A percentile compares a stretch with the other conserved stretches of the same genome.
Evolutionary conservation across 768 basidiomycete genomes (phyloP).

Genomic region (Rossbeevera mucosa): DNA sequence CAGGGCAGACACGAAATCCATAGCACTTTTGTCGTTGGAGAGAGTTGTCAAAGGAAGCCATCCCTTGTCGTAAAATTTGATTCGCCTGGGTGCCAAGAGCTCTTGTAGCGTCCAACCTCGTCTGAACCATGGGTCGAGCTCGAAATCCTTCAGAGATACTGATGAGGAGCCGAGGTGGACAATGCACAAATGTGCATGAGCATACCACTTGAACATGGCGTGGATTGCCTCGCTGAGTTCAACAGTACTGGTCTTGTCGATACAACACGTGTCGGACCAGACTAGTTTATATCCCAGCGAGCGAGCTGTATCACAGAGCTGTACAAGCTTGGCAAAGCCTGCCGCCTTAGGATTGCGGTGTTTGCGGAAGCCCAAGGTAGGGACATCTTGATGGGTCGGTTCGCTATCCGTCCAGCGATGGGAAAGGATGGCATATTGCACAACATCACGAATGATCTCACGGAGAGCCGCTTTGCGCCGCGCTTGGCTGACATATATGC

Average conservation of each 20-base stretch:
- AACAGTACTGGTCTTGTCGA: slow-evolving; percentile 20
- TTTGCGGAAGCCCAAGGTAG: background rate
- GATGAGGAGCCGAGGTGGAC: slow-evolving; percentile 20
- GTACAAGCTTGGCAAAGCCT: slow-evolving; percentile 16
- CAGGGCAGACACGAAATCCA: slow-evolving; percentile 5
- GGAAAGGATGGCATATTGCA: slow-evolving; percentile 24
- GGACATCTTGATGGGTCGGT: slow-evolving; percentile 21
- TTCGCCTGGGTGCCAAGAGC: slow-evolving; percentile 23
- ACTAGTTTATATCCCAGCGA: slow-evolving; percentile 15
- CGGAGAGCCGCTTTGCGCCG: slow-evolving; percentile 10
- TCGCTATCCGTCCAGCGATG: slow-evolving; percentile 23
- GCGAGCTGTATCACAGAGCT: slow-evolving; percentile 21
- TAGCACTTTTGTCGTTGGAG: slow-evolving; percentile 16
- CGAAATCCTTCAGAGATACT: slow-evolving; percentile 11
- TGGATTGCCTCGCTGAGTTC: slow-evolving; percentile 30
- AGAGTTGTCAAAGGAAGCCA: slow-evolving; percentile 18
- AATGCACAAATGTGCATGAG: slow-evolving; percentile 27
- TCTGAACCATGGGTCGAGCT: slow-evolving; percentile 24
- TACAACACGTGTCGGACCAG: slow-evolving; percentile 32
- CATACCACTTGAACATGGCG: slow-evolving; percentile 33
- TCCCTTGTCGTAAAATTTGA: slow-evolving; percentile 24
- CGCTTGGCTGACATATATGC: slow-evolving; percentile 7
- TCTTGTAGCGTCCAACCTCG: slow-evolving; percentile 26
- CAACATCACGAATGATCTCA: slow-evolving; percentile 17
- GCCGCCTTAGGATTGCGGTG: background rate